These are phyloP conservation scores for Apiospora kogelbergensis DNA, from an alignment of 2,329 filamentous ascomycete species.

Conservation along the genomic window DNA sequence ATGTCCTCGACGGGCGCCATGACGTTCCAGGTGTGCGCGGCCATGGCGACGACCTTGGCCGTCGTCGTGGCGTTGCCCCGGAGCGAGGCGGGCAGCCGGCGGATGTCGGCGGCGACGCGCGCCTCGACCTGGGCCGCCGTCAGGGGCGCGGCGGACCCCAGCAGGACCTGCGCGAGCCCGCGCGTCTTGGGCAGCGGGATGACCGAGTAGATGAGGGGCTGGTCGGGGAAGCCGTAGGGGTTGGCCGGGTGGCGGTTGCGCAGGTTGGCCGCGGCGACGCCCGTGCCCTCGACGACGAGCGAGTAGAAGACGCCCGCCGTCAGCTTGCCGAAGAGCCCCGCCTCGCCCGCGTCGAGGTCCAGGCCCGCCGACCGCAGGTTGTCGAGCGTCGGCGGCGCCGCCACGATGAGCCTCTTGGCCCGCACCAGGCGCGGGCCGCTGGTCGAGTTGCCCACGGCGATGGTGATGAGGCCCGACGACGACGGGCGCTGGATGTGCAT, in stretches of 20 bases:
- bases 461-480: not conserved
- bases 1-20: not conserved
- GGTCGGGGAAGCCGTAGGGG: not conserved
- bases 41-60: not conserved
- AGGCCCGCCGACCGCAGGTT: not conserved
- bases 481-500: not conserved
- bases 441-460: not conserved
- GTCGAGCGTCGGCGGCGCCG: not conserved
- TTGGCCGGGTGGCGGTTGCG: slow-evolving; percentile 2
- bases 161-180: not conserved
- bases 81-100: not conserved
- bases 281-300: not conserved
- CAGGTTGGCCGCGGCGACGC: not conserved
- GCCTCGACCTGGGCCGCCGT: not conserved
- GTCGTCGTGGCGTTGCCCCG: not conserved
- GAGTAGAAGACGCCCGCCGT: not conserved
- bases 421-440: not conserved
- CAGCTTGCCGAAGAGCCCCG: not conserved
- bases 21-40: not conserved
- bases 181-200: not conserved
- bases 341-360: not conserved
- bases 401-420: slow-evolving; percentile 4
- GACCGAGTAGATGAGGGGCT: not conserved
- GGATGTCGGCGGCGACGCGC: not conserved
- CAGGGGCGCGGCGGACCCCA: not conserved